Conservation (phyloP, 768 basidiomycete species). For the Neoboletus magnificus region DNA sequence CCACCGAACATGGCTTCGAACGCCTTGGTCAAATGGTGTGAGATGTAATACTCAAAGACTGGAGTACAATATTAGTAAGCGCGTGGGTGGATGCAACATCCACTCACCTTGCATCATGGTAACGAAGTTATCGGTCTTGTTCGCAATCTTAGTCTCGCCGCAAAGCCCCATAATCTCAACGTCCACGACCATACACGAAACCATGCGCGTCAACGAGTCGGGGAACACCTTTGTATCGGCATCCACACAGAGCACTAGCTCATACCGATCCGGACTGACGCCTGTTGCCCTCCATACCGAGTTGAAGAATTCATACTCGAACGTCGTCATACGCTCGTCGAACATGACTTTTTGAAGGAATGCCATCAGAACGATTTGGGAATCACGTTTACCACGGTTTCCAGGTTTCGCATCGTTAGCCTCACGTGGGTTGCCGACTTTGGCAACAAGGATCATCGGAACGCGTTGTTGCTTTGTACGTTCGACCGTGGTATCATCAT, state of each 20-base stretch:
- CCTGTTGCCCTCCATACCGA: constrained; percentile 94
- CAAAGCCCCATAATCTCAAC: constrained; percentile 99
- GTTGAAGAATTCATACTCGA: constrained; percentile 99
- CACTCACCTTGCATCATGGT: constrained; percentile 98
- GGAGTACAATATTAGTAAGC: constrained; percentile 7
- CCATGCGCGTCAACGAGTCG: constrained; percentile 94
- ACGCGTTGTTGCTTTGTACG: constrained; percentile 93
- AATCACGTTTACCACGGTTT: constrained; percentile 98
- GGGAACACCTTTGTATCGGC: constrained; percentile 99
- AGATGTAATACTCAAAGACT: constrained; percentile 99
- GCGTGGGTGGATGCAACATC: not conserved
- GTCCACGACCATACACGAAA: constrained; percentile 94
- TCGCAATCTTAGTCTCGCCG: constrained; percentile 99
- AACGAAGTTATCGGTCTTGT: constrained; percentile 97
- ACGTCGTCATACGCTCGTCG: constrained; percentile 99
- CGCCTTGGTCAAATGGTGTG: constrained; percentile 97
- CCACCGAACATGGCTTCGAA: constrained; percentile 99
- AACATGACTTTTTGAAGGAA: constrained; percentile 99
- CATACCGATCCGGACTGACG: constrained; percentile 93
- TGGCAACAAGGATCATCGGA: constrained; percentile 93
- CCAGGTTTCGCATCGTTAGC: constrained; percentile 89
- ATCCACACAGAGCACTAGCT: constrained; percentile 93
- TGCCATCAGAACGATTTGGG: constrained; percentile 94
- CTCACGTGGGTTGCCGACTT: constrained; percentile 91
- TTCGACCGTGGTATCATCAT: constrained; percentile 88